phyloP scores from a whole-genome alignment of 129 eudicot genomes.

The Flaveria ramosissima region DNA sequence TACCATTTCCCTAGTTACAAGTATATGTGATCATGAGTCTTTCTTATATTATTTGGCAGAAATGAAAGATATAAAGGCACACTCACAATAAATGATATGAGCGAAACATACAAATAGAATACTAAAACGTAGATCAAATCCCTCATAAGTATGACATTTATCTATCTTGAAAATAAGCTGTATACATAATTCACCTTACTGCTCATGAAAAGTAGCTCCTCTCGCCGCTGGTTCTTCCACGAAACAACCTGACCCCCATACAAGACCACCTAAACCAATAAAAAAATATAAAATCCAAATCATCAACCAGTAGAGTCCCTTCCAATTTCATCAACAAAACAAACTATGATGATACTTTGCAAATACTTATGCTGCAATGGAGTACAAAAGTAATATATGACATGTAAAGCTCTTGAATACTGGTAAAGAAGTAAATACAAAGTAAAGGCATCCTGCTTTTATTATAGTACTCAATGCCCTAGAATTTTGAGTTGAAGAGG shows the following conservation, averaged over 20 bases:
- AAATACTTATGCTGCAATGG: not conserved
- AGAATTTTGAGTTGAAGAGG: not conserved
- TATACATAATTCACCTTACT: slow-evolving; percentile 57
- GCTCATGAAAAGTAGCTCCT: slow-evolving; percentile 73
- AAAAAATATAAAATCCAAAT: not conserved
- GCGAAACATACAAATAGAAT: not conserved
- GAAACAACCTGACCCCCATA: slow-evolving; percentile 85
- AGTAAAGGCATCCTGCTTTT: not conserved
- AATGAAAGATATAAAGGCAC: not conserved
- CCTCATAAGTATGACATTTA: not conserved
- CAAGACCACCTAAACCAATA: slow-evolving; percentile 56
- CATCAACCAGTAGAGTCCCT: slow-evolving; percentile 2
- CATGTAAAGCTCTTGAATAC: not conserved
- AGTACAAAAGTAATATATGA: not conserved
- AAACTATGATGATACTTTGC: slow-evolving; percentile 9
- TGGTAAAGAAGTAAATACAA: not conserved
- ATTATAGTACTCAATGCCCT: not conserved
- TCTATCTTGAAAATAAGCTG: not conserved
- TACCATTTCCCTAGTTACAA: slow-evolving; percentile 9
- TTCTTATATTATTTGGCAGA: not conserved
- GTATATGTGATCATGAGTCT: not conserved
- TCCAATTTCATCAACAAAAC: not conserved
- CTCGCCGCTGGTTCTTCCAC: slow-evolving; percentile 83
- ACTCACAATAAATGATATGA: slow-evolving; percentile 2
- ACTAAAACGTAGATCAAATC: not conserved